Conservation (phyloP, 2,329 filamentous ascomycete genomes). For the Bipolaris victoriae region DNA sequence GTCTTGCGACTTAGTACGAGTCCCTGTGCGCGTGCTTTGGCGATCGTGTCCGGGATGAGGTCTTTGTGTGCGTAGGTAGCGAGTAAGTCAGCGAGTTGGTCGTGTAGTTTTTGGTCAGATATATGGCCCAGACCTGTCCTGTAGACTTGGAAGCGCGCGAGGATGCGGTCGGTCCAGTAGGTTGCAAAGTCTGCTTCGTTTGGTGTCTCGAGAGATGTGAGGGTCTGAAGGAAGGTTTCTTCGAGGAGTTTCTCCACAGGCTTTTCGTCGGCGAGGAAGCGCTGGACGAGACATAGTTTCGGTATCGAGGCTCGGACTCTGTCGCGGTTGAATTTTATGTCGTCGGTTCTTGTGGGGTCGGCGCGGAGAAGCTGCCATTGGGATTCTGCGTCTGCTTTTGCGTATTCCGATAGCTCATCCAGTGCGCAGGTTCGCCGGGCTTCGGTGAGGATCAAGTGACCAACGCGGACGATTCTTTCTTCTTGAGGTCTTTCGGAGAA, state of each 20-base stretch:
- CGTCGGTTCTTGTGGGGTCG: constrained; percentile 14
- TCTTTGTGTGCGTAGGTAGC: constrained; percentile 40
- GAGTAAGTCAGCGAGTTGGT: constrained; percentile 45
- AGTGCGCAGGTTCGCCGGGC: constrained; percentile 14
- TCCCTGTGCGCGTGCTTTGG: constrained; percentile 40
- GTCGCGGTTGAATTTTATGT: constrained; percentile 33
- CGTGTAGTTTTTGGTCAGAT: constrained; percentile 39
- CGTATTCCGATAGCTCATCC: constrained; percentile 22
- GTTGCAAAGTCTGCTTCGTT: constrained; percentile 39
- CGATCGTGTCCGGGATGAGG: constrained; percentile 40
- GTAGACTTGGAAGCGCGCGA: constrained; percentile 35
- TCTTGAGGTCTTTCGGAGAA: constrained; percentile 1
- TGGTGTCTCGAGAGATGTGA: constrained; percentile 35
- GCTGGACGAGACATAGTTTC: constrained; percentile 13
- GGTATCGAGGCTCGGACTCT: constrained; percentile 22
- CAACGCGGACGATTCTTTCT: constrained; percentile 15
- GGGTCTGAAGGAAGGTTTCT: constrained; percentile 31
- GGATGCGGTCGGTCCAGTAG: constrained; percentile 44
- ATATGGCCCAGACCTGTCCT: constrained; percentile 30
- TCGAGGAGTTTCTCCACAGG: constrained; percentile 28
- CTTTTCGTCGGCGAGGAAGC: constrained; percentile 27
- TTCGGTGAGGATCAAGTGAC: constrained; percentile 29
- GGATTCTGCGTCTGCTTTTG: constrained; percentile 26
- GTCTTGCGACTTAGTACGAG: constrained; percentile 41
- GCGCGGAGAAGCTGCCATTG: constrained; percentile 36